A percentile compares a stretch with the other conserved stretches of the same genome.
These are phyloP conservation scores for Cryptococcus jaspeensis DNA, from an alignment of 1,284 basidiomycete genomes.

Conservation along the genomic window DNA sequence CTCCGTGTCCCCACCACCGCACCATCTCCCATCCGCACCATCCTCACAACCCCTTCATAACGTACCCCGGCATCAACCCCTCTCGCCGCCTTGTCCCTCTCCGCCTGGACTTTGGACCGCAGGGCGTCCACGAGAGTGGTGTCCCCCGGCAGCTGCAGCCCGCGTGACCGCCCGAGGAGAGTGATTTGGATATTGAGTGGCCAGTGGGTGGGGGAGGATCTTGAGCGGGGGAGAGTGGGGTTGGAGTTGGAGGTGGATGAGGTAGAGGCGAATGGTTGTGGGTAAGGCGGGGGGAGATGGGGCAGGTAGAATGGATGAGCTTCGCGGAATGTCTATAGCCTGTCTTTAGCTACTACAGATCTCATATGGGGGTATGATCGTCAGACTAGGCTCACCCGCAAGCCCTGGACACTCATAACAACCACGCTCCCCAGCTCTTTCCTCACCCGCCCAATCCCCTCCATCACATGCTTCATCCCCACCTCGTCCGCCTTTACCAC, in stretches of 20 bases:
- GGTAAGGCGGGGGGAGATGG: conserved; percentile 45
- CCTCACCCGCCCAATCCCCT: conserved; percentile 33
- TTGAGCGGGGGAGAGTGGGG: neutral
- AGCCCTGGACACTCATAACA: conserved; percentile 37
- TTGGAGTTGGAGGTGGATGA: neutral
- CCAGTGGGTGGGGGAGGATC: conserved; percentile 16
- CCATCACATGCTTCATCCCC: conserved; percentile 40
- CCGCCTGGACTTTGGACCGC: conserved; percentile 10
- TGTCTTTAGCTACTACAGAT: neutral
- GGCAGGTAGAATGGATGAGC: conserved; percentile 31
- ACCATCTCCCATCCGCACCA: conserved; percentile 23
- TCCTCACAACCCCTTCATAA: conserved; percentile 31
- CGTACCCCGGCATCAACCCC: conserved; percentile 3
- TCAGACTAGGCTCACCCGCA: conserved; percentile 34
- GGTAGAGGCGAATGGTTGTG: conserved; percentile 25
- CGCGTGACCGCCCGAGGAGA: conserved; percentile 21
- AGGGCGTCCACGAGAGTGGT: conserved; percentile 38
- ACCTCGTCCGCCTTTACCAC: conserved; percentile 26
- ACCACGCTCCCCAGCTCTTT: conserved; percentile 41
- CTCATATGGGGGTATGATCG: neutral
- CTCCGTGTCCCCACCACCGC: conserved; percentile 11
- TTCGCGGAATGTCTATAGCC: conserved; percentile 10
- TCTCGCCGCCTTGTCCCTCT: conserved; percentile 1
- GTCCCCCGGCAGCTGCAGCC: conserved; percentile 40
- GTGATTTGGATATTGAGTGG: conserved; percentile 43